Evolutionary conservation across 73 alveolate species (phyloP).

Genomic region (Paramecium sexaurelia): DNA sequence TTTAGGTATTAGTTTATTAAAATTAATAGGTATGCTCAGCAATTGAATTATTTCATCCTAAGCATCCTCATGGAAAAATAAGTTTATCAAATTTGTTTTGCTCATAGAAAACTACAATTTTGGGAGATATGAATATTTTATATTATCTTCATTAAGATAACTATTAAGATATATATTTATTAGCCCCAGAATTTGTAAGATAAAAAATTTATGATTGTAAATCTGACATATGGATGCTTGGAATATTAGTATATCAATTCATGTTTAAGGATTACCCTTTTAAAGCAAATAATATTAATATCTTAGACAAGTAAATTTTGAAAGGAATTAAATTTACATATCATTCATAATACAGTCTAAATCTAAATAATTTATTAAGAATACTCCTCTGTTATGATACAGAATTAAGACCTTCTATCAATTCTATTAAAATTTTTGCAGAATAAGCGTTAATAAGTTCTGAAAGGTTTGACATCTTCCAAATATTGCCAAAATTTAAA

Average conservation of each 20-base stretch:
- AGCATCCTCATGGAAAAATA: slow-evolving; percentile 11
- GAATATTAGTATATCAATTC: not conserved
- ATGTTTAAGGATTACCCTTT: slow-evolving; percentile 6
- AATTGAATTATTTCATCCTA: slow-evolving; percentile 28
- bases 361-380: slow-evolving; percentile 14
- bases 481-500: not conserved
- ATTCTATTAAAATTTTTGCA: not conserved
- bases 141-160: not conserved
- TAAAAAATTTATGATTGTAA: not conserved
- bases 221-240: slow-evolving; percentile 49
- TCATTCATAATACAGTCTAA: slow-evolving; percentile 17
- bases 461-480: not conserved
- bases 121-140: slow-evolving; percentile 32
- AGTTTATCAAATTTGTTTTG: not conserved
- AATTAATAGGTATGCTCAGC: not conserved
- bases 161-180: slow-evolving; percentile 24
- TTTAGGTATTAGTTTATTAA: not conserved
- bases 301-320: not conserved
- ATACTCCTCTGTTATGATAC: not conserved
- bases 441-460: not conserved
- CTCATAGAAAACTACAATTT: not conserved
- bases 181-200: slow-evolving; percentile 33
- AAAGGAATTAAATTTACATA: slow-evolving; percentile 15
- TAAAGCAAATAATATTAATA: not conserved
- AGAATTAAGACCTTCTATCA: not conserved